Base-by-base conservation (phyloP, 441 rosid species). In the California macrophylla region DNA sequence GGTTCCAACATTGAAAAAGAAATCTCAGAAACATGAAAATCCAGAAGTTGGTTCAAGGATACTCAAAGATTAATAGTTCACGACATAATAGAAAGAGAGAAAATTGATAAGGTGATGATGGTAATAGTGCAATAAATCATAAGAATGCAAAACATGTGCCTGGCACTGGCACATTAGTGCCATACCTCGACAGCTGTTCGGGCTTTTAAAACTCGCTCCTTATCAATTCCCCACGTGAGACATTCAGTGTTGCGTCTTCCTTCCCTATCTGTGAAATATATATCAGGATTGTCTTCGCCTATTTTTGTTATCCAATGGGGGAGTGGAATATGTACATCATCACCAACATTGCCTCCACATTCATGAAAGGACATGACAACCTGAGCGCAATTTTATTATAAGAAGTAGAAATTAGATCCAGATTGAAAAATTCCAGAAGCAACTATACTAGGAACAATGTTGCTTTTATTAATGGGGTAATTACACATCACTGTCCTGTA, bases 311-410 rank as follows among this genome's bases (percentile, higher is more conserved):
- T 90, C 99, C 99, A 94, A 76, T 90, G 91, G 29, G 99, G 99
- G 69, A 94, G 87, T 58, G 98, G 99, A 75, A 94, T 89, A 77
- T 96, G 88, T 64, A 89, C 99, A 82, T 94, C 99, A 81, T 94
- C 99, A 72, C 98, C 97, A 74, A 94, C 93, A 78, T 90, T 92
- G 76, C 98, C 97, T 60, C 99, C 99, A 80, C 99, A 94, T 89
- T 92, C 98, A 83, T 94, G 98, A 82, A 94, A 94, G 50, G 98
- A 92, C 97, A 95, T 83, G 63, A 90, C 87, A 80, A 92, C 98
- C 99, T 95, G 88, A 70, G 42, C 7, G 54, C 6, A 13, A 15
- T 45, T 45, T 13, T 45, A 45, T 15, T 45, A 45, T 45, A 45
- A 40, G 12, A 40, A 7, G 13, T 40, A 40, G 47, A 40, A 8